Percentiles rank a stretch among this genome's conserved stretches.
These are phyloP conservation scores for Phaeomoniella chlamydospora DNA, from an alignment of 2,329 filamentous ascomycete species.

Conservation along the genomic window DNA sequence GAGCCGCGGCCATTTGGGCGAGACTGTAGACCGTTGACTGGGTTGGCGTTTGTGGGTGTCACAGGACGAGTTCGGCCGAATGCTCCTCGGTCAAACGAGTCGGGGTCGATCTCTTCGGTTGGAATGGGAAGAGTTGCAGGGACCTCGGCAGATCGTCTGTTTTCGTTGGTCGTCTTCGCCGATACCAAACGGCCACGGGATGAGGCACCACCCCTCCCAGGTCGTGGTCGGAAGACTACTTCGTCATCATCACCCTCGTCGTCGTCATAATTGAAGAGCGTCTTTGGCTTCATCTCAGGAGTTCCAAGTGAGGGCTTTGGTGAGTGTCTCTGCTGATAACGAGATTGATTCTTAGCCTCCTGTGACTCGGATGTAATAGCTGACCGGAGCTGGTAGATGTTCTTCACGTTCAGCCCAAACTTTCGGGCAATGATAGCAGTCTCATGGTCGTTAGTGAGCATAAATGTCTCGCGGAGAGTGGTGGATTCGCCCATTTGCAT, in stretches of 20 bases:
- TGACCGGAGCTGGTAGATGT: constrained; percentile 31
- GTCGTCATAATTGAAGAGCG: constrained; percentile 27
- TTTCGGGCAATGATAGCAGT: constrained; percentile 28
- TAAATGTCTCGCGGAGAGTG: constrained; percentile 20
- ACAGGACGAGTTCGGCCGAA: constrained; percentile 12
- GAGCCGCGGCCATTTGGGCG: constrained; percentile 5
- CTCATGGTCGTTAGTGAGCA: constrained; percentile 29
- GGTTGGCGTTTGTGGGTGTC: constrained; percentile 6
- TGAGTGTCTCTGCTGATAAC: constrained; percentile 27
- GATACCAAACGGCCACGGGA: neutral
- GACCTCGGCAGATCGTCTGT: neutral
- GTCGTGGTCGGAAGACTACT: constrained; percentile 23
- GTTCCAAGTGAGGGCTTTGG: constrained; percentile 7
- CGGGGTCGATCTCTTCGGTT: constrained; percentile 30
- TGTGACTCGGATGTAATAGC: constrained; percentile 31
- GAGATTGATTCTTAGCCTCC: constrained; percentile 28
- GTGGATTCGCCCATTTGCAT: constrained; percentile 14
- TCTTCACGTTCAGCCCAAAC: constrained; percentile 31
- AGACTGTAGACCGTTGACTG: constrained; percentile 4
- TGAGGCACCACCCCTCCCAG: neutral
- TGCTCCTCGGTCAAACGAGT: constrained; percentile 28
- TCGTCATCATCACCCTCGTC: constrained; percentile 34
- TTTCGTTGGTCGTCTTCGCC: neutral
- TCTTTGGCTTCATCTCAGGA: constrained; percentile 21
- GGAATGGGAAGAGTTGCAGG: constrained; percentile 17